These are phyloP conservation scores for Suhomyces chickasaworum DNA, from an alignment of 1,139 yeast species.

Conservation along the genomic window DNA sequence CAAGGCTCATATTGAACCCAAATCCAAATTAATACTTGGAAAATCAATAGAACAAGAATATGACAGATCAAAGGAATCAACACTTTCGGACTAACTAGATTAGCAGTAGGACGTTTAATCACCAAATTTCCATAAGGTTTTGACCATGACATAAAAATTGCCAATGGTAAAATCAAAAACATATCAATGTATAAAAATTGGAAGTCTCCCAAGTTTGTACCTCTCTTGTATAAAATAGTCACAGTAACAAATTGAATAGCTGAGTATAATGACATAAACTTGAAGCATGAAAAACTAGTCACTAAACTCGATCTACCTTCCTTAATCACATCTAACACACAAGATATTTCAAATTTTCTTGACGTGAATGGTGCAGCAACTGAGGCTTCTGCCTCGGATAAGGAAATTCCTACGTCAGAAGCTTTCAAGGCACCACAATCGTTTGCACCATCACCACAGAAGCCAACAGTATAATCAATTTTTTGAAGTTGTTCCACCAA, in stretches of 20 bases:
- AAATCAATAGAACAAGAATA: conserved; percentile 58
- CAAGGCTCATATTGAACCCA: conserved; percentile 61
- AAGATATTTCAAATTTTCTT: conserved; percentile 82
- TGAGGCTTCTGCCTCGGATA: conserved; percentile 97
- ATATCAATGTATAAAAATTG: conserved; percentile 93
- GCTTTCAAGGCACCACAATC: conserved; percentile 98
- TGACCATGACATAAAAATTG: conserved; percentile 97
- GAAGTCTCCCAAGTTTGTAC: conserved; percentile 95
- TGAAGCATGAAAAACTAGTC: conserved; percentile 94
- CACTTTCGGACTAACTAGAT: conserved; percentile 85
- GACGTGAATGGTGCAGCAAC: conserved; percentile 99
- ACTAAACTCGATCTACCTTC: conserved; percentile 96
- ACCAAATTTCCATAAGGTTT: conserved; percentile 67
- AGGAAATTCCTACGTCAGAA: conserved; percentile 94
- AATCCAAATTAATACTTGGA: conserved; percentile 72
- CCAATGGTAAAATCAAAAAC: conserved; percentile 86
- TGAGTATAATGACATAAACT: conserved; percentile 94
- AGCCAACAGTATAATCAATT: conserved; percentile 89
- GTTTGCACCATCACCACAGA: conserved; percentile 97
- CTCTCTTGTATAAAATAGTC: conserved; percentile 79
- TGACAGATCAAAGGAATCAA: conserved; percentile 78
- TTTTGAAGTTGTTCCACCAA: conserved; percentile 83
- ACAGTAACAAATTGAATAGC: conserved; percentile 94
- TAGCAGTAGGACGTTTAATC: conserved; percentile 87
- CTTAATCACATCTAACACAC: conserved; percentile 85